These are phyloP conservation scores for Echinosphaeria canescens DNA, from an alignment of 2,329 filamentous ascomycete genomes.

Conservation along the genomic window DNA sequence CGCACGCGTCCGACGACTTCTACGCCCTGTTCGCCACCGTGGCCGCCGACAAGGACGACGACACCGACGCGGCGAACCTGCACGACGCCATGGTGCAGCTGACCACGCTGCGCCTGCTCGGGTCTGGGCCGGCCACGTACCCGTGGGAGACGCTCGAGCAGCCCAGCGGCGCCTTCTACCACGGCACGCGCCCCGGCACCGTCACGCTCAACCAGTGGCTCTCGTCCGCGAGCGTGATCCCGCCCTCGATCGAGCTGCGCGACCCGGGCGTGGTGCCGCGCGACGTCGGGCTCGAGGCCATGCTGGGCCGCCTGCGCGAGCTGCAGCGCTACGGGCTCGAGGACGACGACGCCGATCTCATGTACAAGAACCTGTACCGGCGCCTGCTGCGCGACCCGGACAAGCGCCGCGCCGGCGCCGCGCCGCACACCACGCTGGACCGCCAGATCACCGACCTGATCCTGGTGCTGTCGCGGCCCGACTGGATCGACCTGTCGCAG, in stretches of 20 bases:
- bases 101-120: constrained; percentile 28
- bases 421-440: constrained; percentile 41
- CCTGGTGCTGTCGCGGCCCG: constrained; percentile 40
- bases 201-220: constrained; percentile 53
- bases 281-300: constrained; percentile 31
- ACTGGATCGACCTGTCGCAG: constrained; percentile 54
- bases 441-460: constrained; percentile 55
- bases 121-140: constrained; percentile 16
- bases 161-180: constrained; percentile 47
- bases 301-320: constrained; percentile 36
- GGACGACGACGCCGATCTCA: constrained; percentile 30
- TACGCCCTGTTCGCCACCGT: constrained; percentile 31
- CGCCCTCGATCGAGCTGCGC: constrained; percentile 31
- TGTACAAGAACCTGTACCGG: constrained; percentile 44
- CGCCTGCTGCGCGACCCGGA: constrained; percentile 48
- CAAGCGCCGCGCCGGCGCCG: constrained; percentile 28
- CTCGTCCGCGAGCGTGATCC: constrained; percentile 30
- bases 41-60: constrained; percentile 19
- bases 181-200: constrained; percentile 44
- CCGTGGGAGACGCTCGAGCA: constrained; percentile 58
- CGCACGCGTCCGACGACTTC: constrained; percentile 30
- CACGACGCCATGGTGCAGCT: constrained; percentile 35
- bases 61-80: constrained; percentile 23
- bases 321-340: constrained; percentile 33
- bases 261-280: constrained; percentile 37